Percentiles rank a stretch among this genome's conserved stretches.
phyloP scores from a whole-genome alignment of 2,329 filamentous ascomycete genomes.

The Fusarium setosum region DNA sequence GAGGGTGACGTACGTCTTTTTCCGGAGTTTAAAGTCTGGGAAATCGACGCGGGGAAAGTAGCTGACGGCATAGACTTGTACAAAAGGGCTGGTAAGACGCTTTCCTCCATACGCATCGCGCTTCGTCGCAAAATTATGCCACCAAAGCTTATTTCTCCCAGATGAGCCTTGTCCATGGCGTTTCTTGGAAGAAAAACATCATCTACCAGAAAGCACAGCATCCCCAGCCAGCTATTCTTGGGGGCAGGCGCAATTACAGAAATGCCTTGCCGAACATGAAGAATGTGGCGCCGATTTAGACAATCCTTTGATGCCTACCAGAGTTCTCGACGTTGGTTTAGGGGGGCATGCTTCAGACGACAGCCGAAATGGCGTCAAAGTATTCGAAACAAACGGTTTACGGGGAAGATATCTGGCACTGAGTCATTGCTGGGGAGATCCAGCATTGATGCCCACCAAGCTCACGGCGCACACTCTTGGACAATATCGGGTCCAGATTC shows the following conservation, averaged over 20 bases:
- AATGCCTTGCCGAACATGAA: background rate
- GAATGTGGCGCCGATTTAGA: background rate
- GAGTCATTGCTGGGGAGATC: background rate
- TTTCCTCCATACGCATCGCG: background rate
- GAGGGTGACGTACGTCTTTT: no score
- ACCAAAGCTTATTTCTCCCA: background rate
- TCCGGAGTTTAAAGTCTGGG: background rate
- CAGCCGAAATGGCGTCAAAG: no score
- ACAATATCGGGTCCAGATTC: background rate
- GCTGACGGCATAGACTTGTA: background rate
- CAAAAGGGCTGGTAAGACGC: background rate
- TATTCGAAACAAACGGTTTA: background rate
- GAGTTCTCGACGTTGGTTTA: background rate
- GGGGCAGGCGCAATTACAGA: background rate
- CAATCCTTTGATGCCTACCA: background rate
- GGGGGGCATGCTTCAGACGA: no score
- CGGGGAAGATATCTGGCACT: background rate
- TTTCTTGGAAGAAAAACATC: rapidly evolving
- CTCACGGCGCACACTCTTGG: background rate
- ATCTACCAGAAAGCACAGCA: background rate
- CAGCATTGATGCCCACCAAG: background rate
- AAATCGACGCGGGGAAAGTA: background rate
- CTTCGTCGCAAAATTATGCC: no score
- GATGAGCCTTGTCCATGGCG: background rate
- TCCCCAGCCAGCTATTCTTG: background rate